Conservation (phyloP, 73 alveolate genomes). For the Paraurostyla sp. region DNA sequence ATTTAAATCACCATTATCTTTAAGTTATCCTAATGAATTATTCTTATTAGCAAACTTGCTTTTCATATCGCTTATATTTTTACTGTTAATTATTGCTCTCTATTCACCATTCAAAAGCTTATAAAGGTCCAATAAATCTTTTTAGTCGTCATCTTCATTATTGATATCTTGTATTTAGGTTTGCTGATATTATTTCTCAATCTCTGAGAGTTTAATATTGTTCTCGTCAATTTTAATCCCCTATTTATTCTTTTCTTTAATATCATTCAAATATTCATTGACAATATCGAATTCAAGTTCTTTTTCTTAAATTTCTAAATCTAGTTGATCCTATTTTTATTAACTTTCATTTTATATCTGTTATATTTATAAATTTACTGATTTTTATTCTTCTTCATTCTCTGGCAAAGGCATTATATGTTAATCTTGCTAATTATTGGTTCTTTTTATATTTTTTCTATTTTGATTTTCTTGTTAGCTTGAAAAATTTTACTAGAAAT, state of each 20-base stretch:
- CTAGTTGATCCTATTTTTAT: neutral
- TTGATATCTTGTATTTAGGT: neutral
- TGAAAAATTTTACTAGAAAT: too few species aligned
- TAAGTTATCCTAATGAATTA: too few species aligned
- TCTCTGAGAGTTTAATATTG: neutral
- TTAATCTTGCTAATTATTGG: too few species aligned
- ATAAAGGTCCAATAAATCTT: neutral
- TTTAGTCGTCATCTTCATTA: neutral
- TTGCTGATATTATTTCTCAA: neutral
- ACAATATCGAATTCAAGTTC: neutral
- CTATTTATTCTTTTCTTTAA: neutral
- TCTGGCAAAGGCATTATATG: too few species aligned
- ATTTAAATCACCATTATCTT: too few species aligned
- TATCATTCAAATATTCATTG: neutral
- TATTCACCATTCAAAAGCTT: neutral
- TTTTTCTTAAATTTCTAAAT: neutral
- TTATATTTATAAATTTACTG: too few species aligned
- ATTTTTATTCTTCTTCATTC: too few species aligned
- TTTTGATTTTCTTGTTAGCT: too few species aligned
- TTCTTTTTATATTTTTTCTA: too few species aligned
- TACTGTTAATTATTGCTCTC: neutral
- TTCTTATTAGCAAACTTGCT: neutral
- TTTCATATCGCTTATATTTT: neutral
- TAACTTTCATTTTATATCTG: neutral
- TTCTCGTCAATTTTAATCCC: neutral